Evolutionary conservation across 257 asterid genomes (phyloP), one percentile per base, ranked within the genome.

Genomic region (Coffea eugenioides): DNA sequence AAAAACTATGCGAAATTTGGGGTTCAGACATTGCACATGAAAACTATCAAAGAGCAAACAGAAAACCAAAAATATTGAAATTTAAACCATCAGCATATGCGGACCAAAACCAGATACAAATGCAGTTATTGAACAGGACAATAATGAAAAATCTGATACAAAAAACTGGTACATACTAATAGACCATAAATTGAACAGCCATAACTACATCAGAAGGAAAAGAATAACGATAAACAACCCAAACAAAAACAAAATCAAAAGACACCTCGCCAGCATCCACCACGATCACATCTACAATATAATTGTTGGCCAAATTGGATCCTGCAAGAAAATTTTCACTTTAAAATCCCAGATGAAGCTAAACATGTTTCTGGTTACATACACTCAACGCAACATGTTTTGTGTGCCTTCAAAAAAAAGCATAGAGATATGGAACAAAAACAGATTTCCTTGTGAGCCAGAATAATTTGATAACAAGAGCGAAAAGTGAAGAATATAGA

Each of bases 211-310:
- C 64, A 12, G 25, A 66, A 45, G 54, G 73, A 12, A 77, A 7
- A 71, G 52, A 8, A 45, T 54, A 73, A 79, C 18, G 2, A 8
- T 56, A 67, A 61, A 77, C 49, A 52, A 34, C 69, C 64, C 21
- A 59, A 65, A 65, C 41, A 65, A 65, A 25, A 10, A 65, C 20
- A 65, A 65, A 65, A 65, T 11, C 39, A 62, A 71, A 57, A 70
- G 25, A 71, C 12, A 71, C 82, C 66, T 79, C 72, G 73, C 82
- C 82, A 25, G 31, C 64, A 57, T 59, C 61, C 21, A 79, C 61
- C 34, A 3, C 15, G n/a, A 79, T 56, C 48, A 20, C 39, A 43
- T 79, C 72, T 65, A 9, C 18, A 70, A 12, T 0, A 61, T 61
- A 4, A 7, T 6, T n/a, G 27, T 43, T 18, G 23, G 23, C 9